Conservation (phyloP, 2,329 filamentous ascomycete genomes). For the Botrytis porri region DNA sequence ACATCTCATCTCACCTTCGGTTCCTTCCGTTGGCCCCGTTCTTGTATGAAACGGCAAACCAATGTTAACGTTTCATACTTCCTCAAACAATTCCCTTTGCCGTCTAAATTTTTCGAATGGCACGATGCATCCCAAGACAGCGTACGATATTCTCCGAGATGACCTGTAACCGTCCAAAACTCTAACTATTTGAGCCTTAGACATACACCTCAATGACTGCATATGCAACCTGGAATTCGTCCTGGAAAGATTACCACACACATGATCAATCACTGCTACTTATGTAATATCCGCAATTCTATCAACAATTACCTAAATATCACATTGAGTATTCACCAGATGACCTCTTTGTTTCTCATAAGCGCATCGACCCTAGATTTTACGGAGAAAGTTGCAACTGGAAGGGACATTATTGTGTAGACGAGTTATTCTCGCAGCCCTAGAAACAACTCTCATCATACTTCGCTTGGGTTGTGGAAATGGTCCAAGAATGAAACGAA, state of each 20-base stretch:
- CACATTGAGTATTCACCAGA: neutral
- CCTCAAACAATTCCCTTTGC: neutral
- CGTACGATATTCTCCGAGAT: neutral
- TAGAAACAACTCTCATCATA: neutral
- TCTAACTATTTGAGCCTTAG: neutral
- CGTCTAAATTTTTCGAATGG: neutral
- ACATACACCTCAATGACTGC: neutral
- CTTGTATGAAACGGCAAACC: neutral
- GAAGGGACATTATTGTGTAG: neutral
- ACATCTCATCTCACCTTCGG: neutral
- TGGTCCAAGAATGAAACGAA: neutral
- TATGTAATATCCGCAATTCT: neutral
- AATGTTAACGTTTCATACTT: neutral
- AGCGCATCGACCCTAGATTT: neutral
- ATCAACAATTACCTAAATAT: neutral
- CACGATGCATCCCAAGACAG: neutral
- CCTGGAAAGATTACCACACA: neutral
- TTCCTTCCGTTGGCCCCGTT: neutral
- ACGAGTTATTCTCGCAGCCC: neutral
- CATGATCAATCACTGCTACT: neutral
- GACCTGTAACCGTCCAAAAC: neutral
- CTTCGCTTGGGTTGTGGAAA: neutral
- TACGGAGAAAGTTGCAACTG: neutral
- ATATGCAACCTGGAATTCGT: neutral
- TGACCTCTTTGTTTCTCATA: neutral